phyloP scores from a whole-genome alignment of 176 grass and related monocot species.

The Raddia distichophylla region DNA sequence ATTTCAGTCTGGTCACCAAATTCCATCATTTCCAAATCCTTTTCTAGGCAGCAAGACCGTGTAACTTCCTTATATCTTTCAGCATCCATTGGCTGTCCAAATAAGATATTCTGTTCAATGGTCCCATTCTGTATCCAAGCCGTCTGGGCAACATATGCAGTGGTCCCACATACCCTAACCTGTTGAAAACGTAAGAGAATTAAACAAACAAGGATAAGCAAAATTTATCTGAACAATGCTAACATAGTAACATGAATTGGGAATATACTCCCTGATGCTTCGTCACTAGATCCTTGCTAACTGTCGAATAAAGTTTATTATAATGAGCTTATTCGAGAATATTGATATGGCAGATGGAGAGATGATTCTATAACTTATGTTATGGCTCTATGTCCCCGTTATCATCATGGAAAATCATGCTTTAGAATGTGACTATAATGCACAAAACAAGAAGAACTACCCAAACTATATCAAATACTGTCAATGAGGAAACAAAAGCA shows the following conservation, averaged over 20 bases:
- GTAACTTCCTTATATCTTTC: conserved; percentile 59
- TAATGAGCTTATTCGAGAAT: too few species aligned
- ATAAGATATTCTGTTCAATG: conserved; percentile 78
- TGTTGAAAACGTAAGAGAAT: conserved; percentile 21
- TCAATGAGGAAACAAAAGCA: not conserved
- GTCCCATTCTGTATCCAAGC: conserved; percentile 79
- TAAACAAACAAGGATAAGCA: not conserved
- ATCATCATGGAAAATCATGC: not conserved
- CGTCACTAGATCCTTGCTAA: too few species aligned
- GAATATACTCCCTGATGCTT: too few species aligned
- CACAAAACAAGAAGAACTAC: not conserved
- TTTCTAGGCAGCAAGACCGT: conserved; percentile 63
- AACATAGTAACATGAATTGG: not conserved
- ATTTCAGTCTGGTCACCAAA: conserved; percentile 80
- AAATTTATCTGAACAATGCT: not conserved
- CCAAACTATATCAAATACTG: not conserved
- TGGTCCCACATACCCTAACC: conserved; percentile 66
- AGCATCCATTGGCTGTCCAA: conserved; percentile 52
- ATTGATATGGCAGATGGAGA: not conserved
- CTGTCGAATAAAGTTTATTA: too few species aligned
- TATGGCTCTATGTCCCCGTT: not conserved
- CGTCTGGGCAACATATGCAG: conserved; percentile 73
- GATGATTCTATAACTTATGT: not conserved
- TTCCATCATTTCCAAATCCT: conserved; percentile 78
- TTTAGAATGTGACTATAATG: not conserved